phyloP scores from a whole-genome alignment of 2,329 filamentous ascomycete species.

The Microdochium trichocladiopsis region DNA sequence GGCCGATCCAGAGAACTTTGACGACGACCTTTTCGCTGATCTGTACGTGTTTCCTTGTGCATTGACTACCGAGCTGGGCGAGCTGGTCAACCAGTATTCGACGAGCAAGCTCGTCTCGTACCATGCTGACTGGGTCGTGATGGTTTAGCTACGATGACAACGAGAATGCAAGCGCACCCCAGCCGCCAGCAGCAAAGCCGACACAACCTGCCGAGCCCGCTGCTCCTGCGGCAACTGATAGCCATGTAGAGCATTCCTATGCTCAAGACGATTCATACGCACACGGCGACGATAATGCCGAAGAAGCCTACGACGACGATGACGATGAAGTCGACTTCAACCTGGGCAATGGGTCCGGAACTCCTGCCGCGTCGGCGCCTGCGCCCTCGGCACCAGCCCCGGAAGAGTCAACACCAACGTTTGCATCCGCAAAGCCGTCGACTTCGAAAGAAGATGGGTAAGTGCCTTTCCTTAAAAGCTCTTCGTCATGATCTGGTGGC shows the following conservation, averaged over 20 bases:
- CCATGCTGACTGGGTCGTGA: not conserved
- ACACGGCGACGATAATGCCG: constrained; percentile 33
- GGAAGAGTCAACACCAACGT: constrained; percentile 21
- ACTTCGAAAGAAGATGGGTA: constrained; percentile 90
- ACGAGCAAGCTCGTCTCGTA: not conserved
- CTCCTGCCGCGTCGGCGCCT: constrained; percentile 9
- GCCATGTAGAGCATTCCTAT: not conserved
- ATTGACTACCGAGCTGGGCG: not conserved
- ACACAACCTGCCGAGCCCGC: constrained; percentile 16
- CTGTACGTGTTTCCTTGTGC: constrained; percentile 54
- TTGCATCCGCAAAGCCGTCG: constrained; percentile 39
- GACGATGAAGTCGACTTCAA: constrained; percentile 55
- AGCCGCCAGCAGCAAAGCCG: constrained; percentile 17
- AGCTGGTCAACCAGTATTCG: no score
- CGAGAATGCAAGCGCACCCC: constrained; percentile 36
- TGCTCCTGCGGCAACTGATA: constrained; percentile 16
- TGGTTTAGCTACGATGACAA: constrained; percentile 58
- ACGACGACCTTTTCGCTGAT: constrained; percentile 94
- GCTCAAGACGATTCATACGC: constrained; percentile 13
- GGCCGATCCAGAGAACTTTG: constrained; percentile 75
- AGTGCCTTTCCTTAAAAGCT: constrained; percentile 46
- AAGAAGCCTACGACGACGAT: constrained; percentile 40
- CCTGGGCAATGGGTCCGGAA: constrained; percentile 36
- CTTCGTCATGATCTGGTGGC: constrained; percentile 10
- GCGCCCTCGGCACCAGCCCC: constrained; percentile 24